Evolutionary conservation across 371 early-diverging fungal genomes (phyloP).

Genomic region (Hamiltosporidium tvaerminnensis): DNA sequence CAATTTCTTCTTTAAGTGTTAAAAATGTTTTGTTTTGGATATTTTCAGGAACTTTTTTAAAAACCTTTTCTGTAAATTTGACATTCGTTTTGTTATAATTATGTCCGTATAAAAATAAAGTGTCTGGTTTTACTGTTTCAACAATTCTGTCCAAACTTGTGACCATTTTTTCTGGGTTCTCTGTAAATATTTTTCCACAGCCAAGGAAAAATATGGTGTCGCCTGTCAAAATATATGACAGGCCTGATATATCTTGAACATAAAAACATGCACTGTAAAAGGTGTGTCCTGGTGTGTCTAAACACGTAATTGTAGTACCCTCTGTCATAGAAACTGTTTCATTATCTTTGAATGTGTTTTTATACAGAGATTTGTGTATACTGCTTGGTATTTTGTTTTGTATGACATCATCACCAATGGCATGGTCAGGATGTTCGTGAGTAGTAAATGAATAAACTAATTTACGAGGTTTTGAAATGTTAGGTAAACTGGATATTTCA

Average conservation of each 20-base stretch:
- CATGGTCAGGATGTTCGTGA: conserved; percentile 49
- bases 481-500: conserved; percentile 8
- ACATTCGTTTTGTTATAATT: conserved; percentile 42
- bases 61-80: conserved; percentile 22
- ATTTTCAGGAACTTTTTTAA: conserved; percentile 1
- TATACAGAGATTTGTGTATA: conserved; percentile 12
- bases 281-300: conserved; percentile 49
- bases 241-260: not conserved
- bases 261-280: conserved; percentile 34
- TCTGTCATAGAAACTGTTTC: conserved; percentile 10
- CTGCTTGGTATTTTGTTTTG: conserved; percentile 17
- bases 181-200: conserved; percentile 50
- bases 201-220: conserved; percentile 52
- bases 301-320: conserved; percentile 16
- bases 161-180: conserved; percentile 39
- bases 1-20: conserved; percentile 27
- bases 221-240: conserved; percentile 36
- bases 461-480: conserved; percentile 4
- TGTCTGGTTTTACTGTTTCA: conserved; percentile 6
- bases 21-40: conserved; percentile 23
- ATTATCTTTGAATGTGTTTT: conserved; percentile 5
- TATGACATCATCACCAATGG: conserved; percentile 32
- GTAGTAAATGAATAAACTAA: conserved; percentile 42
- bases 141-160: conserved; percentile 20
- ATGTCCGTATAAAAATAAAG: conserved; percentile 49